These are phyloP conservation scores for Jimgerdemannia flammicorona DNA, from an alignment of 192 early-diverging fungal genomes.

Conservation along the genomic window DNA sequence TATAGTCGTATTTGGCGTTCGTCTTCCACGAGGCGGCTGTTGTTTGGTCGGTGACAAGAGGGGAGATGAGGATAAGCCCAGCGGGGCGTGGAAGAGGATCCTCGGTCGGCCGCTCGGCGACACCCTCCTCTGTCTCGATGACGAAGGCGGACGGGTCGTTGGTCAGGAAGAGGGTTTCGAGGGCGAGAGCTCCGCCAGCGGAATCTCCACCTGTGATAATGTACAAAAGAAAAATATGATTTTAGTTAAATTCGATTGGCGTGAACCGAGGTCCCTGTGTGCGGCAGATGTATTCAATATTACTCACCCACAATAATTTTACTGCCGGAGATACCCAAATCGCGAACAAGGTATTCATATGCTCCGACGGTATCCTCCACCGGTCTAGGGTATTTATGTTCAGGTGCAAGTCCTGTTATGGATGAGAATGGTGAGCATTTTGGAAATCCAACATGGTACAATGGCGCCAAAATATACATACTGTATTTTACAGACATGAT, in stretches of 20 bases:
- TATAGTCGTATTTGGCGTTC: conserved; percentile 30
- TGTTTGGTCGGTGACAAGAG: conserved; percentile 32
- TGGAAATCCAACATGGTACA: background rate
- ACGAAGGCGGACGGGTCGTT: conserved; percentile 37
- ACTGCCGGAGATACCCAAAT: conserved; percentile 10
- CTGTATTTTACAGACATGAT: conserved; percentile 35
- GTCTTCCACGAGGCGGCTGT: conserved; percentile 27
- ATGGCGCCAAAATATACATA: background rate
- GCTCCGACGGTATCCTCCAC: conserved; percentile 31
- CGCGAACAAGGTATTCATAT: conserved; percentile 26
- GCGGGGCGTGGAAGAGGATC: conserved; percentile 28
- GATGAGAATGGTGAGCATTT: background rate
- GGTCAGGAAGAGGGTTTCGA: conserved; percentile 35
- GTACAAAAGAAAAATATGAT: background rate
- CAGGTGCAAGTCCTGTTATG: conserved; percentile 24
- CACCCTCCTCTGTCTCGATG: conserved; percentile 9
- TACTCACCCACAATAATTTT: conserved; percentile 20
- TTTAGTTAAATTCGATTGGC: background rate
- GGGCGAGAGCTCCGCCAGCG: conserved; percentile 26
- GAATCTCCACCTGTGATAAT: conserved; percentile 20
- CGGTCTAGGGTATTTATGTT: conserved; percentile 29
- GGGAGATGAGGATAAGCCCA: conserved; percentile 25
- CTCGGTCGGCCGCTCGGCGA: conserved; percentile 15
- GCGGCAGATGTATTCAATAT: background rate
- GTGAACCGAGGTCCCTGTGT: background rate